A percentile compares a stretch with the other conserved stretches of the same genome.
phyloP scores from a whole-genome alignment of 2,329 filamentous ascomycete genomes.

The Fusarium mangiferae region DNA sequence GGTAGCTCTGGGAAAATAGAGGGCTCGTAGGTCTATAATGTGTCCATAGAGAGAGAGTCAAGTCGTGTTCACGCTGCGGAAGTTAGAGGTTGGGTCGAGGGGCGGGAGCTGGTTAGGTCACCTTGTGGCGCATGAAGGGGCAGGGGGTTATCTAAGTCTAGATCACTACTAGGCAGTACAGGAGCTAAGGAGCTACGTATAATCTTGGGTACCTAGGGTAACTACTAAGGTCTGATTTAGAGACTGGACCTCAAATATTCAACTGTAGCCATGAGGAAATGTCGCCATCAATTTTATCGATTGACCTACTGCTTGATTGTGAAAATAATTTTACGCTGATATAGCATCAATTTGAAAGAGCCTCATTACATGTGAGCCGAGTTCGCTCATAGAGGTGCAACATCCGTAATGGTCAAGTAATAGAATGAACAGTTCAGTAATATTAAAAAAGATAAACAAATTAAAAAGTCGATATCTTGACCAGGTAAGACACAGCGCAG shows the following conservation, averaged over 20 bases:
- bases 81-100: constrained; percentile 30
- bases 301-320: not conserved
- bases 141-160: not conserved
- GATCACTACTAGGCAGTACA: constrained; percentile 10
- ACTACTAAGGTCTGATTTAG: not conserved
- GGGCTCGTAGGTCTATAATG: not conserved
- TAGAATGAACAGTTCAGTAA: not conserved
- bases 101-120: constrained; percentile 18
- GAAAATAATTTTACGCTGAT: not conserved
- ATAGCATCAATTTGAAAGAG: not conserved
- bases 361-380: not conserved
- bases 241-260: not conserved
- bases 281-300: not conserved
- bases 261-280: not conserved
- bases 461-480: not conserved
- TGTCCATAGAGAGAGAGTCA: not conserved
- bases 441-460: not conserved
- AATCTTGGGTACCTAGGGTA: not conserved
- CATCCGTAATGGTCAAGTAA: too few species aligned
- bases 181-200: not conserved
- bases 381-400: not conserved
- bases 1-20: not conserved
- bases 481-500: not conserved
- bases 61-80: not conserved
- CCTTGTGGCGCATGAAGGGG: constrained; percentile 16